Evolutionary conservation across 306 rosid genomes (phyloP).

Genomic region (Morella rubra): DNA sequence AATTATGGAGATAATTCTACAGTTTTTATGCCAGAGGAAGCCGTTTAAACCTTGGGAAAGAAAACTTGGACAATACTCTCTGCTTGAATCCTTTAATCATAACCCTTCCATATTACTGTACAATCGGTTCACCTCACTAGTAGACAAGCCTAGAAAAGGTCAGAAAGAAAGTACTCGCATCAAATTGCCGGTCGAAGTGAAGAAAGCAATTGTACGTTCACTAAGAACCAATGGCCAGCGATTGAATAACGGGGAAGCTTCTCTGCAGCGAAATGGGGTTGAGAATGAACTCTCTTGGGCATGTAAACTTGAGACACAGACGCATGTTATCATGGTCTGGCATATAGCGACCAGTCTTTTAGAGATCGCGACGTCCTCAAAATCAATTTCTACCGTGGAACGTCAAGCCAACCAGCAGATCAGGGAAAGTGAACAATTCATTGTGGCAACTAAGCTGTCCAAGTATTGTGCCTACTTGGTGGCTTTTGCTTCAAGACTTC

Average conservation of each 20-base stretch:
- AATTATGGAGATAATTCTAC: neutral
- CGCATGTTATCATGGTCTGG: neutral
- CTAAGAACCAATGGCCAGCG: neutral
- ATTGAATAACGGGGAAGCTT: neutral
- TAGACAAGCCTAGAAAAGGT: neutral
- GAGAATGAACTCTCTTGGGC: conserved; percentile 1
- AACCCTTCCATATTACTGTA: neutral
- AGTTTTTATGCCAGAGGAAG: neutral
- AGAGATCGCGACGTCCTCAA: too few relatives aligned
- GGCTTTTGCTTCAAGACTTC: neutral
- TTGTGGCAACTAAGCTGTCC: too few relatives aligned
- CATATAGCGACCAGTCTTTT: too few relatives aligned
- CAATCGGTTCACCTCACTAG: neutral
- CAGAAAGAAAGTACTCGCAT: neutral
- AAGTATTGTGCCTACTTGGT: too few relatives aligned
- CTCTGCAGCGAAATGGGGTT: neutral
- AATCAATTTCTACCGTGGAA: too few relatives aligned
- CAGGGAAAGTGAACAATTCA: too few relatives aligned
- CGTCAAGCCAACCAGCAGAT: too few relatives aligned
- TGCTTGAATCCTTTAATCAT: neutral
- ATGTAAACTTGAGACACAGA: neutral
- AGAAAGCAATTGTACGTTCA: neutral
- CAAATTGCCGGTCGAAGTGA: neutral
- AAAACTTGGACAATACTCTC: neutral
- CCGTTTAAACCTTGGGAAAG: neutral